Percentiles rank a stretch among this genome's conserved stretches.
Evolutionary conservation across 768 basidiomycete genomes (phyloP).

Genomic region (Lactifluus hygrophoroides): DNA sequence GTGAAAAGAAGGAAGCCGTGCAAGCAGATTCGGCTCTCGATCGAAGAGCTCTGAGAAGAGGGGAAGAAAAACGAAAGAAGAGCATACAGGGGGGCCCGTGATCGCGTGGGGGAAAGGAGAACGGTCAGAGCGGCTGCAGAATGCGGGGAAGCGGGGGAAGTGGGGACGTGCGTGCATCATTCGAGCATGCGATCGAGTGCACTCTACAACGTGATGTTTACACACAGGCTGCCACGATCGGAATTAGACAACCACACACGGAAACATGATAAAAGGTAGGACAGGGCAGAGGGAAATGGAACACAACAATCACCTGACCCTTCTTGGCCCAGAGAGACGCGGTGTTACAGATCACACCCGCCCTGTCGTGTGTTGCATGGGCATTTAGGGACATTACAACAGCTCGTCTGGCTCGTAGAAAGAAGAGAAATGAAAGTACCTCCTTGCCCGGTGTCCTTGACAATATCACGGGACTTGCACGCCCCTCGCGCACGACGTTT

Average conservation of each 20-base stretch:
- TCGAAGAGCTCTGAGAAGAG: background rate
- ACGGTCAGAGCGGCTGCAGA: background rate
- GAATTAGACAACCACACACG: background rate
- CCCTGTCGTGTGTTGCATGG: background rate
- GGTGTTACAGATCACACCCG: background rate
- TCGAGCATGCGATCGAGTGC: background rate
- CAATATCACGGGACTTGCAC: conserved; percentile 8
- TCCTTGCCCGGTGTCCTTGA: background rate
- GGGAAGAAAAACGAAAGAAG: background rate
- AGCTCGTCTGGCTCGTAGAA: background rate
- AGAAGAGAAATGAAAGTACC: background rate
- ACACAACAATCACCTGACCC: background rate
- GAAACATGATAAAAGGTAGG: background rate
- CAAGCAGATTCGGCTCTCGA: background rate
- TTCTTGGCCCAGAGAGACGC: background rate
- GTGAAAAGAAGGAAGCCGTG: background rate
- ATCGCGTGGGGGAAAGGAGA: background rate
- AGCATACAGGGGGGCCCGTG: background rate
- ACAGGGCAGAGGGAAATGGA: background rate
- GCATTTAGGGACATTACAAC: background rate
- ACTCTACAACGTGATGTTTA: background rate
- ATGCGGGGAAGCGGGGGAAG: conserved; percentile 5
- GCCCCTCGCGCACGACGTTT: conserved; percentile 4
- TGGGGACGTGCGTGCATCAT: background rate
- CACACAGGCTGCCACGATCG: background rate